Evolutionary conservation across 176 grass and related monocot genomes (phyloP).

Genomic region (Phyllostachys edulis): DNA sequence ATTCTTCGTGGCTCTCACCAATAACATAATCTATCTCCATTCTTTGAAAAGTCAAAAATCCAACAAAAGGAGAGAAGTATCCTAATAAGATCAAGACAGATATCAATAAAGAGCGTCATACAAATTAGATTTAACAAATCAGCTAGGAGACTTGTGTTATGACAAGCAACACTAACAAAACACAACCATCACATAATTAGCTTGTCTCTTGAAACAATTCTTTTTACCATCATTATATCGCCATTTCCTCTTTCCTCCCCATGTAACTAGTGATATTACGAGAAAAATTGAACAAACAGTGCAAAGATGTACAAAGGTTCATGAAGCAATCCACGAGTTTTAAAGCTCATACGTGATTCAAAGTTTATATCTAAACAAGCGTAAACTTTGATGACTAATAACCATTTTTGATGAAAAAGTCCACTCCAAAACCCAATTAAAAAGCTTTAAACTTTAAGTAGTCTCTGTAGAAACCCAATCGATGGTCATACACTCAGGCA

Average conservation of each 20-base stretch:
- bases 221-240: background rate
- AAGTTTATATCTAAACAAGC: background rate
- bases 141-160: no score
- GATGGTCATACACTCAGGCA: background rate
- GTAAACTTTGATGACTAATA: background rate
- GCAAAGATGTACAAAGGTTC: background rate
- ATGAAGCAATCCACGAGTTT: background rate
- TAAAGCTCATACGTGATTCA: background rate
- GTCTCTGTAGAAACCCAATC: background rate
- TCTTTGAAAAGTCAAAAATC: no score
- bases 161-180: no score
- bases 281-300: conserved; percentile 2
- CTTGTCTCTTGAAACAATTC: no score
- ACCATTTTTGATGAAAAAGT: background rate
- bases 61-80: no score
- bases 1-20: conserved; percentile 69
- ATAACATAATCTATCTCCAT: no score
- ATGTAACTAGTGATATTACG: conserved; percentile 6
- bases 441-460: background rate
- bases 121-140: no score
- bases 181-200: no score
- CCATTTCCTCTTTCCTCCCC: background rate
- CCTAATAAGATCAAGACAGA: no score
- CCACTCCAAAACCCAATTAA: background rate
- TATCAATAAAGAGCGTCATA: no score